Evolutionary conservation across 768 basidiomycete species (phyloP).

Genomic region (Agaricus bisporus): DNA sequence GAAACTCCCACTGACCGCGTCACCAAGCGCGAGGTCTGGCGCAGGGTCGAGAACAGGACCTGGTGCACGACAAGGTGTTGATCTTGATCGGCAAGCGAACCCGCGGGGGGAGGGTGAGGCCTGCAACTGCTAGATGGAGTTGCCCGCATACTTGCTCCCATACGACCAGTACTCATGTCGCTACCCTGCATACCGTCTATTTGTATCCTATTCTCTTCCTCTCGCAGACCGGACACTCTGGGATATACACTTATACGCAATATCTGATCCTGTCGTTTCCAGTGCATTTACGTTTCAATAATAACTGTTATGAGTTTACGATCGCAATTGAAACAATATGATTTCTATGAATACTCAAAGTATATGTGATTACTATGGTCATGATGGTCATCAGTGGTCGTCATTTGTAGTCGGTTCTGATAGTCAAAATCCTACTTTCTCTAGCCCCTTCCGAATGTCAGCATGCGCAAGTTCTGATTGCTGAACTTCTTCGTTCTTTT

Average conservation of each 20-base stretch:
- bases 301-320: not conserved
- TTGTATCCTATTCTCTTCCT: slow-evolving; percentile 22
- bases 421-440: slow-evolving; percentile 57
- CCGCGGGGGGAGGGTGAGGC: slow-evolving; percentile 50
- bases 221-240: slow-evolving; percentile 27
- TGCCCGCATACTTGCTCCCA: not conserved
- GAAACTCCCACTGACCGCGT: slow-evolving; percentile 81
- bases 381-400: not conserved
- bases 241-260: slow-evolving; percentile 20
- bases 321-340: not conserved
- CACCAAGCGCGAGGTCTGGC: slow-evolving; percentile 55
- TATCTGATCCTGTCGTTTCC: slow-evolving; percentile 8
- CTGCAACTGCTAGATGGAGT: slow-evolving; percentile 66
- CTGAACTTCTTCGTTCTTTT: slow-evolving; percentile 54
- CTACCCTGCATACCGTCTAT: slow-evolving; percentile 10
- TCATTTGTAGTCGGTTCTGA: not conserved
- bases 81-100: slow-evolving; percentile 66
- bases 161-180: not conserved
- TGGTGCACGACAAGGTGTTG: slow-evolving; percentile 61
- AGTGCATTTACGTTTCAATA: slow-evolving; percentile 6
- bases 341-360: not conserved
- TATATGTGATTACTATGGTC: not conserved
- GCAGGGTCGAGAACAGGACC: slow-evolving; percentile 44
- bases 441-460: slow-evolving; percentile 61
- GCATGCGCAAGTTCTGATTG: slow-evolving; percentile 52